These are phyloP conservation scores for Stemphylium beticola DNA, from an alignment of 2,329 filamentous ascomycete species.

Conservation along the genomic window DNA sequence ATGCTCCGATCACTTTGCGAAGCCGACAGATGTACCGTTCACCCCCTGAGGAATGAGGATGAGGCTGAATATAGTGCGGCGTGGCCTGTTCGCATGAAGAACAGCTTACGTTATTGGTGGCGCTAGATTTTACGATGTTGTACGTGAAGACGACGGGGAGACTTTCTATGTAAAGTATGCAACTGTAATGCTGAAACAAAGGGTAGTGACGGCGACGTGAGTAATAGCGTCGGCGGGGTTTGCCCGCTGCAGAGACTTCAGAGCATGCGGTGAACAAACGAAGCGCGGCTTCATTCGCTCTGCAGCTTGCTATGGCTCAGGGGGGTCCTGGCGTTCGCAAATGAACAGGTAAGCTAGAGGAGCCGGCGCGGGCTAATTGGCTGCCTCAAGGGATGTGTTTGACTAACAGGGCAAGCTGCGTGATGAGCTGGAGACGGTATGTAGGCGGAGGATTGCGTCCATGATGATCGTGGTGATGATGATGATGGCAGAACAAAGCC, in stretches of 20 bases:
- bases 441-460: neutral
- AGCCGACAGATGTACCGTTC: neutral
- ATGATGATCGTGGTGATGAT: neutral
- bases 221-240: slow-evolving; percentile 26
- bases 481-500: neutral
- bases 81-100: neutral
- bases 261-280: slow-evolving; percentile 18
- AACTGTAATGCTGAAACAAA: neutral
- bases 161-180: neutral
- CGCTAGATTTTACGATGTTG: too few species aligned
- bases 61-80: neutral
- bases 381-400: neutral
- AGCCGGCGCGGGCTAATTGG: slow-evolving; percentile 8
- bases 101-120: neutral
- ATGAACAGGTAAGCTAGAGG: slow-evolving; percentile 32
- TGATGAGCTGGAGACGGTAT: neutral
- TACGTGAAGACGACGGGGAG: too few species aligned
- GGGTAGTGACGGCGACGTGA: slow-evolving; percentile 7
- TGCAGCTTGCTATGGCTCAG: slow-evolving; percentile 7
- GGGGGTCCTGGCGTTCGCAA: slow-evolving; percentile 33
- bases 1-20: slow-evolving; percentile 17
- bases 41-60: neutral
- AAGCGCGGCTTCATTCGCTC: slow-evolving; percentile 7
- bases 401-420: slow-evolving; percentile 6
- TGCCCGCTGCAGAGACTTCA: slow-evolving; percentile 28